Conservation (phyloP, 257 asterid species). For the Datura wrightii region DNA sequence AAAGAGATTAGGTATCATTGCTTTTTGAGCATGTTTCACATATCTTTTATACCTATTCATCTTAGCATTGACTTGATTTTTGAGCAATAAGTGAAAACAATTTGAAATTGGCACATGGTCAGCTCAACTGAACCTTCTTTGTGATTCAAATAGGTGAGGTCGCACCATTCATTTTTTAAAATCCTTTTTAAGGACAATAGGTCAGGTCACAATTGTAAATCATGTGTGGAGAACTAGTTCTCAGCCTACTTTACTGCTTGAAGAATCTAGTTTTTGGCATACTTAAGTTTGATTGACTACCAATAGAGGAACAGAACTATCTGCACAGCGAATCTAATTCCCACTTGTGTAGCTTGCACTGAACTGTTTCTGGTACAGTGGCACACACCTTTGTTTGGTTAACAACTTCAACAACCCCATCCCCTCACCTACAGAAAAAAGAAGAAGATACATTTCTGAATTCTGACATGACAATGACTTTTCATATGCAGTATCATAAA, state of each 20-base stretch:
- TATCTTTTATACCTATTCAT: slow-evolving; percentile 6
- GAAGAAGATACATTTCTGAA: slow-evolving; percentile 15
- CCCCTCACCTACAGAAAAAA: neutral
- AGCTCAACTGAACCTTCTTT: slow-evolving; percentile 22
- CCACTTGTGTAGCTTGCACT: slow-evolving; percentile 19
- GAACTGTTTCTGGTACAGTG: slow-evolving; percentile 4
- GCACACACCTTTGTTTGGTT: neutral
- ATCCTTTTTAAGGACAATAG: neutral
- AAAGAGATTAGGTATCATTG: neutral
- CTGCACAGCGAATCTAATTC: neutral
- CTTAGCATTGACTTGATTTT: neutral
- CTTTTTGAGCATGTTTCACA: slow-evolving; percentile 16
- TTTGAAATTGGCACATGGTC: slow-evolving; percentile 16
- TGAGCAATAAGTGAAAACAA: neutral
- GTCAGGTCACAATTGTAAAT: neutral
- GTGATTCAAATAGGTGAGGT: slow-evolving; percentile 20
- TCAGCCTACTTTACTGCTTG: neutral
- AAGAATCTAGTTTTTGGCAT: neutral
- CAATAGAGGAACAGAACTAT: neutral
- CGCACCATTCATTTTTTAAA: neutral
- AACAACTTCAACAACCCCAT: neutral
- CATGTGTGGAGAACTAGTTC: slow-evolving; percentile 9
- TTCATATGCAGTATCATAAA: slow-evolving; percentile 72
- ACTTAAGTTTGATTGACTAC: slow-evolving; percentile 14
- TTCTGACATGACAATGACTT: slow-evolving; percentile 19